phyloP scores from a whole-genome alignment of 495 filamentous ascomycete species.

The Durotheca rogersii region DNA sequence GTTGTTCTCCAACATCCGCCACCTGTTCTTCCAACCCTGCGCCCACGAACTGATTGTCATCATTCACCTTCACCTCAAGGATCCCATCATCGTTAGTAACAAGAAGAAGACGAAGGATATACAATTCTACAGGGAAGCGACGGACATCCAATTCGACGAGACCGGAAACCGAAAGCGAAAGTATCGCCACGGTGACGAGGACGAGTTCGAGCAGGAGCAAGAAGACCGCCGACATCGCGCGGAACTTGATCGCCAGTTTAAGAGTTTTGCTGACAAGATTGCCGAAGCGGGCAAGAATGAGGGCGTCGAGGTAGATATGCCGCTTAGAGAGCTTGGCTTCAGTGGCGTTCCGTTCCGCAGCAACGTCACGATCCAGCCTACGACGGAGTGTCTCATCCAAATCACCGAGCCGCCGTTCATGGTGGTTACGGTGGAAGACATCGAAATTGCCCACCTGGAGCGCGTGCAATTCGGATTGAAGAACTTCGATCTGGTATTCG shows the following conservation, averaged over 20 bases:
- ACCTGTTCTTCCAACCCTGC: slow-evolving; percentile 98
- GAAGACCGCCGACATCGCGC: slow-evolving; percentile 89
- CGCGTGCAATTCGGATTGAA: slow-evolving; percentile 97
- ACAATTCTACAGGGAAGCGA: slow-evolving; percentile 97
- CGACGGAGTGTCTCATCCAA: slow-evolving; percentile 97
- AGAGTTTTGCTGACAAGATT: slow-evolving; percentile 96
- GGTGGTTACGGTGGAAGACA: slow-evolving; percentile 90
- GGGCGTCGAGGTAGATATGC: slow-evolving; percentile 86
- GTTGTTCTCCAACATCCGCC: slow-evolving; percentile 97
- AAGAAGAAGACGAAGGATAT: slow-evolving; percentile 96
- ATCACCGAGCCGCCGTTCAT: slow-evolving; percentile 96
- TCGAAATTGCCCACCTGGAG: slow-evolving; percentile 95
- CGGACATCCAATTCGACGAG: slow-evolving; percentile 98
- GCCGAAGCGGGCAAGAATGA: slow-evolving; percentile 86
- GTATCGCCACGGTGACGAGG: slow-evolving; percentile 97
- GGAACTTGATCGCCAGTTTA: slow-evolving; percentile 92
- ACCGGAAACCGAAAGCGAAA: slow-evolving; percentile 97
- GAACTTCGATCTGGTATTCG: slow-evolving; percentile 98
- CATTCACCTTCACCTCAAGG: slow-evolving; percentile 96
- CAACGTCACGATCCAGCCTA: slow-evolving; percentile 92
- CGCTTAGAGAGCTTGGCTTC: slow-evolving; percentile 94
- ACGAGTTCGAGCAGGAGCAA: slow-evolving; percentile 98
- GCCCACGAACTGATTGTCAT: slow-evolving; percentile 95
- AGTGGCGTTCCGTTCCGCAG: slow-evolving; percentile 93
- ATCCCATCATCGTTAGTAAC: slow-evolving; percentile 97